phyloP scores from a whole-genome alignment of 192 early-diverging fungal species.

The Dissophora ornata region DNA sequence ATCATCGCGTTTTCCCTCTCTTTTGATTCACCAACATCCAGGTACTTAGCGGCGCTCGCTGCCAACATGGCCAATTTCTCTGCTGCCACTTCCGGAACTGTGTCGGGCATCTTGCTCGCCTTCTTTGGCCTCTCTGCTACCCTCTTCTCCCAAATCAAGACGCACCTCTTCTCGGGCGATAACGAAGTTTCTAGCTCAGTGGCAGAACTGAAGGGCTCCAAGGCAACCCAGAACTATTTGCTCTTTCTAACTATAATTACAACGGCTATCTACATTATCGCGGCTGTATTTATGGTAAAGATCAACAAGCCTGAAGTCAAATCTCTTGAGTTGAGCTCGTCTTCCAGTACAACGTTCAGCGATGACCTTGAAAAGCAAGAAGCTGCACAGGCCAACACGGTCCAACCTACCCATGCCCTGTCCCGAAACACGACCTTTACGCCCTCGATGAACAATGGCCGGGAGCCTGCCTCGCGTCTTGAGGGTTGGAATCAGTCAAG shows the following conservation, averaged over 20 bases:
- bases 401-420: constrained; percentile 6
- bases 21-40: constrained; percentile 8
- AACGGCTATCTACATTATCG: constrained; percentile 41
- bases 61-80: constrained; percentile 56
- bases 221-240: constrained; percentile 44
- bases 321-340: constrained; percentile 21
- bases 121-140: constrained; percentile 54
- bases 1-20: constrained; percentile 1
- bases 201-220: constrained; percentile 23
- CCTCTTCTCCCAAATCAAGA: constrained; percentile 52
- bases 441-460: constrained; percentile 38
- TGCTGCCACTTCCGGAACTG: constrained; percentile 45
- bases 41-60: constrained; percentile 46
- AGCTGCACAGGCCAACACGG: background rate
- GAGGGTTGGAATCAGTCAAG: constrained; percentile 44
- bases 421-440: constrained; percentile 49
- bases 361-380: constrained; percentile 5
- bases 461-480: background rate
- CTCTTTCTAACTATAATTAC: constrained; percentile 51
- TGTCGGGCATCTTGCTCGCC: constrained; percentile 48
- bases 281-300: constrained; percentile 51
- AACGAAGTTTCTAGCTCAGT: constrained; percentile 7
- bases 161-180: constrained; percentile 40
- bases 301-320: constrained; percentile 29
- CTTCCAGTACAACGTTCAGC: constrained; percentile 19